Conservation (phyloP, 371 early-diverging fungal species). For the Syncephalastrum monosporum region DNA sequence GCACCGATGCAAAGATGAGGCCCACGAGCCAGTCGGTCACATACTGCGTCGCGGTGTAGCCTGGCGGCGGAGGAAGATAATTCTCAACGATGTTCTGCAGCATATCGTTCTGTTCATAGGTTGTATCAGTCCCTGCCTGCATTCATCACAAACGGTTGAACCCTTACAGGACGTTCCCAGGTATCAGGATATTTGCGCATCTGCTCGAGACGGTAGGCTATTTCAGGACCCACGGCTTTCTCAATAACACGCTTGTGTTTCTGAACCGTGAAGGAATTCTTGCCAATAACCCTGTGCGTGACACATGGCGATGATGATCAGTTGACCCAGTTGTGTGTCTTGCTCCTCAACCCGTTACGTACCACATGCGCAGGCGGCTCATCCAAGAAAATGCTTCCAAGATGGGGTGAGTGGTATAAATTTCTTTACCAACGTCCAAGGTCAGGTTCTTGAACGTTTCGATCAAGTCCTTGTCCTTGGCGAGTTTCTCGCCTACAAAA, state of each 20-base stretch:
- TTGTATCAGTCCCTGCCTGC: not conserved
- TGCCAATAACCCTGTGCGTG: constrained; percentile 10
- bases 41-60: constrained; percentile 4
- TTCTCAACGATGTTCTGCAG: constrained; percentile 23
- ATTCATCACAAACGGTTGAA: not conserved
- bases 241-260: not conserved
- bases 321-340: not conserved
- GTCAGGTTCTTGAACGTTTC: constrained; percentile 22
- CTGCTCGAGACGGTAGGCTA: constrained; percentile 3
- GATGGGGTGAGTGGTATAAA: not conserved
- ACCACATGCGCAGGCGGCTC: constrained; percentile 15
- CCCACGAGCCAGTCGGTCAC: constrained; percentile 18
- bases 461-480: constrained; percentile 17
- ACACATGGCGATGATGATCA: too few species aligned
- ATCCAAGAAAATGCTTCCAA: constrained; percentile 17
- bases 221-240: constrained; percentile 6
- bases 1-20: constrained; percentile 40
- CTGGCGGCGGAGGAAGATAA: not conserved
- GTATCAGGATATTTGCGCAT: not conserved
- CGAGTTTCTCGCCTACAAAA: constrained; percentile 23
- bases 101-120: constrained; percentile 16
- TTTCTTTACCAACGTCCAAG: constrained; percentile 17
- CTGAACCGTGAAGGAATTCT: not conserved
- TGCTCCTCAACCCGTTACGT: not conserved
- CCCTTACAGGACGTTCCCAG: constrained; percentile 17